Base-by-base conservation (phyloP, 176 grass and related monocot species). In the Avena insularis region DNA sequence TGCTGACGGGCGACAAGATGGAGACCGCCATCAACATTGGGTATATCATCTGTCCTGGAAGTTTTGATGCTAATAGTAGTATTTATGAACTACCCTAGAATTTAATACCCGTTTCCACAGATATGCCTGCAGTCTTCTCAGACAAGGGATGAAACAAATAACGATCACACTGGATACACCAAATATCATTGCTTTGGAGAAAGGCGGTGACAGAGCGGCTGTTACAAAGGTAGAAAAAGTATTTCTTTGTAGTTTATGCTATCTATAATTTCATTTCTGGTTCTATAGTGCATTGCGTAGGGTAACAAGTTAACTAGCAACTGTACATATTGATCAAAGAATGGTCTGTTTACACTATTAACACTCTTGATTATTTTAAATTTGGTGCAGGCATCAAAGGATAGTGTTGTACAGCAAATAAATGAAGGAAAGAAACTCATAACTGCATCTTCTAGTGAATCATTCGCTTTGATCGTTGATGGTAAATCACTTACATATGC, bases 21-120 rank as follows among this genome's bases (percentile, higher is more conserved):
- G 96, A 98, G 81, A 98, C 96, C 7, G 96, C 96, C 78, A 92
- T 98, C 86, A 98, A 98, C 65, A 98, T 98, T 1, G 96, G 96
- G 93, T 98, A 80, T 78, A 64, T 10, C 16, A 66, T 71, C 69
- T 60, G 6, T 38, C 31, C 38, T 60, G 0, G 13, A 3, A 13
- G 58, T 15, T 74, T 83, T 25, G 1, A 11, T 67, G 47, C 78
- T 84, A 36, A 80, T 57, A n/a, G 43, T 33, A 73, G 48, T 33
- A 55, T 51, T 27, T 4, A 66, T 40, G 13, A 48, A 84, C 23
- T 47, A 43, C 40, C 40, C 40, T 55, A 83, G 57, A 55, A 66
- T 65, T 2, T 12, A 31, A 82, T 75, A 13, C 19, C 85, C 61
- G 2, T 79, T 89, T 76, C 31, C 38, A 63, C 89, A 97, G 95